Evolutionary conservation across 1,139 yeast species (phyloP), one percentile per base, ranked within the genome.

Genomic region (Hansenula lynferdii): DNA sequence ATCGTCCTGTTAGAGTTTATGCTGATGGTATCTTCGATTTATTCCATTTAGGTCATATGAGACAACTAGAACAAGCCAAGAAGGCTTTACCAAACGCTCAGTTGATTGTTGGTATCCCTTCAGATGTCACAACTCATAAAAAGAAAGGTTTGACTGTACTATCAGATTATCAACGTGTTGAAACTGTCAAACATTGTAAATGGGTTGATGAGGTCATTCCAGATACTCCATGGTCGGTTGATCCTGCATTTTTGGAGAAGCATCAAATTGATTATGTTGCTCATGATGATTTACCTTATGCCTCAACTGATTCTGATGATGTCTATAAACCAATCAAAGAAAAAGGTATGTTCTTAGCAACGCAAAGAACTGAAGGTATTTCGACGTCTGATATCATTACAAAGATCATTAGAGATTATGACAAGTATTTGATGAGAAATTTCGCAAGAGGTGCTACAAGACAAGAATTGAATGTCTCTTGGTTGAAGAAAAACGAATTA

Each of bases 121-220:
- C 85, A 34, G 98, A 92, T 59, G 69, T 75, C 35, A 90, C 86
- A 53, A 92, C 97, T 3, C 98, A 92, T 64, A 83, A 81, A 52
- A 73, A 92, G 45, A 92, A 92, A 60, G 98, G 98, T 1, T 67
- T 92, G 48, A 92, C 98, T 0, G 98, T 92, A 8, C 69, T 92
- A 42, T 75, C 85, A 4, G 98, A 89, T 58, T 67, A 75, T 47
- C 97, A 92, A 60, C 75, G 98, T 45, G 79, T 83, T 51, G 98
- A 92, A 48, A 85, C 96, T 6, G 69, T 92, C 45, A 71, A 72
- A 44, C 98, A 92, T 62, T 92, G 98, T 61, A 78, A 71, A 54
- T 92, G 98, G 98, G 98, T 92, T 19, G 97, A 92, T 59, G 97
- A 92, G 59, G 97, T 92, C 18, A 72, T 92, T 38, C 89, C 92